Percentiles rank a stretch among this genome's conserved stretches.
Evolutionary conservation across 2,329 filamentous ascomycete genomes (phyloP).

Genomic region (Botryotinia convoluta): DNA sequence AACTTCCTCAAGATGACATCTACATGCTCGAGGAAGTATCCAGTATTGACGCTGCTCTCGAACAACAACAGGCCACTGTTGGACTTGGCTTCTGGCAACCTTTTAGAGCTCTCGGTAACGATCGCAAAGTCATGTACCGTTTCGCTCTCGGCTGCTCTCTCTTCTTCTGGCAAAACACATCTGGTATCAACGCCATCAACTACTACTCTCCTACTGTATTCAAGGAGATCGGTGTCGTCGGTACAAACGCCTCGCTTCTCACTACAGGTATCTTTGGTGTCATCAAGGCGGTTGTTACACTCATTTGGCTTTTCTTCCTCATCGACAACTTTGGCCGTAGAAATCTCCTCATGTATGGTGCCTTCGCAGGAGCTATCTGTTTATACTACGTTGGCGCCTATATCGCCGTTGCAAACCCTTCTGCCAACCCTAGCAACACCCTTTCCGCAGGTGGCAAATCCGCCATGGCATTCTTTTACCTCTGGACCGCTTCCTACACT

Average conservation of each 20-base stretch:
- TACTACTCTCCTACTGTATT: conserved; percentile 34
- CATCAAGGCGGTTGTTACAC: conserved; percentile 29
- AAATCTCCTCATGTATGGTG: conserved; percentile 38
- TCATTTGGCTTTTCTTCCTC: conserved; percentile 53
- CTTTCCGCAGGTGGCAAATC: conserved; percentile 48
- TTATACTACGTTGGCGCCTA: conserved; percentile 35
- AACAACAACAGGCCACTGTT: conserved; percentile 59
- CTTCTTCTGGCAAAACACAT: conserved; percentile 31
- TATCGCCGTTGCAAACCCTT: conserved; percentile 40
- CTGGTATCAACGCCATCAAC: conserved; percentile 33
- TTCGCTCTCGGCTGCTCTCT: conserved; percentile 72
- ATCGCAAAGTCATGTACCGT: conserved; percentile 47
- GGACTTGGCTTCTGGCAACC: conserved; percentile 75
- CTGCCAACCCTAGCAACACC: conserved; percentile 34
- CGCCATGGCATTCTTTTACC: conserved; percentile 70
- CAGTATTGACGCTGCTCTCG: conserved; percentile 67
- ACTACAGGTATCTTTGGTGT: conserved; percentile 32
- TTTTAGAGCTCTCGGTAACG: conserved; percentile 43
- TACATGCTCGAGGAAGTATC: conserved; percentile 74
- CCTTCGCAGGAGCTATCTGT: conserved; percentile 23
- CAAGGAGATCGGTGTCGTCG: conserved; percentile 29
- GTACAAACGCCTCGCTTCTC: conserved; percentile 28
- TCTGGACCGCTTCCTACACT: conserved; percentile 55
- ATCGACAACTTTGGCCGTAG: conserved; percentile 59
- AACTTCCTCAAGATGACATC: conserved; percentile 52